phyloP scores from a whole-genome alignment of 2,329 filamentous ascomycete genomes.

The Monosporascus sp. region DNA sequence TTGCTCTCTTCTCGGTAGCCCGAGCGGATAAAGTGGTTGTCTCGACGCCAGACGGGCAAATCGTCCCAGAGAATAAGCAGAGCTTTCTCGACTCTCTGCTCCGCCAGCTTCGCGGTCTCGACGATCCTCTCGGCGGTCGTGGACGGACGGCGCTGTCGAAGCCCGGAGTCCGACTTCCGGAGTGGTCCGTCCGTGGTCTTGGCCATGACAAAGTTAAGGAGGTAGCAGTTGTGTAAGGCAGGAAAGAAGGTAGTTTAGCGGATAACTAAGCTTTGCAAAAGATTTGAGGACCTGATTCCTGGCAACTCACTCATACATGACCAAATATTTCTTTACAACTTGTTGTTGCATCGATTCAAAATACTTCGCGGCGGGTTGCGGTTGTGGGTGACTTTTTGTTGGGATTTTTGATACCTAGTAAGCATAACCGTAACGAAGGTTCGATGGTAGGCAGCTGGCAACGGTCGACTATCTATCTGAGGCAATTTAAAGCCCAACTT shows the following conservation, averaged over 20 bases:
- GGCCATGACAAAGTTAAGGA: not conserved
- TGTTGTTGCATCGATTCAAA: not conserved
- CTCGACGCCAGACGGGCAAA: constrained; percentile 53
- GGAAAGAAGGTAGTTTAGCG: not conserved
- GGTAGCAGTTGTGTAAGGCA: not conserved
- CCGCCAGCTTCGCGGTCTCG: constrained; percentile 27
- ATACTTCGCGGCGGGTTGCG: too few species aligned
- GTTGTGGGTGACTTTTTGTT: not conserved
- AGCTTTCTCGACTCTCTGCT: constrained; percentile 34
- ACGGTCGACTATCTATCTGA: not conserved
- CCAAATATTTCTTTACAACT: too few species aligned
- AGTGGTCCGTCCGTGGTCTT: not conserved
- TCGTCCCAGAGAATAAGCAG: constrained; percentile 54
- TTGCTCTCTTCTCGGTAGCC: constrained; percentile 50
- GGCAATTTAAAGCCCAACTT: not conserved
- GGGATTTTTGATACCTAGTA: not conserved
- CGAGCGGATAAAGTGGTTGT: constrained; percentile 51
- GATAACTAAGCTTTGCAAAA: too few species aligned
- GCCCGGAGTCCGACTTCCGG: constrained; percentile 7
- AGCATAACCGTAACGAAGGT: not conserved
- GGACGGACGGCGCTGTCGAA: constrained; percentile 26
- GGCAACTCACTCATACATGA: too few species aligned
- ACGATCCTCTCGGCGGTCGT: constrained; percentile 22
- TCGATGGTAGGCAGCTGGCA: not conserved
- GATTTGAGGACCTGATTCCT: too few species aligned